Conservation (phyloP, 225 moss, liverwort and hornwort species). For the Antitrichia curtipendula region DNA sequence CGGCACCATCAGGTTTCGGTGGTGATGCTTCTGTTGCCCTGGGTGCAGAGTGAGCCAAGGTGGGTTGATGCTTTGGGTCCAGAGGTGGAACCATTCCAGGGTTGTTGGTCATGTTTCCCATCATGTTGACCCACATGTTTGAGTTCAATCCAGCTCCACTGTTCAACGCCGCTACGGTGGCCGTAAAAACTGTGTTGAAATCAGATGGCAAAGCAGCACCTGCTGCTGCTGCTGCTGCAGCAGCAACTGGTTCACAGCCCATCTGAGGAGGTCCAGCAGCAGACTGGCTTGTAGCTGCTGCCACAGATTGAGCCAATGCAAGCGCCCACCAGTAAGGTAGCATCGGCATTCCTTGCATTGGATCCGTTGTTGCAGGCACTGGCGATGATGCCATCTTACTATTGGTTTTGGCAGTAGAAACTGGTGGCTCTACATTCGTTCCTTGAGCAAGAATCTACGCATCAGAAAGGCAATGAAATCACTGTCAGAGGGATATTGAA, state of each 20-base stretch:
- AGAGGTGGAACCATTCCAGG: neutral
- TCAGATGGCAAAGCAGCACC: slow-evolving; percentile 4
- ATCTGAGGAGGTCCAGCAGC: neutral
- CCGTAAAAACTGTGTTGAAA: slow-evolving; percentile 16
- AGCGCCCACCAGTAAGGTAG: slow-evolving; percentile 45
- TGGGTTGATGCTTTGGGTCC: neutral
- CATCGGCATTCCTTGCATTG: slow-evolving; percentile 16
- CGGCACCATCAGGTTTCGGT: neutral
- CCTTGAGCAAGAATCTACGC: slow-evolving; percentile 19
- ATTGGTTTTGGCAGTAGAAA: neutral
- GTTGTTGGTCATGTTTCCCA: slow-evolving; percentile 5
- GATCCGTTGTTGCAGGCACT: neutral
- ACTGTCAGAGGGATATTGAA: neutral
- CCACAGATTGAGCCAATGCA: slow-evolving; percentile 42
- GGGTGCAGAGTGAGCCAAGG: neutral
- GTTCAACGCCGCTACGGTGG: slow-evolving; percentile 27
- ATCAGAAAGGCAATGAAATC: neutral
- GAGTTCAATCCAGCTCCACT: slow-evolving; percentile 23
- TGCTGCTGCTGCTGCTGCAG: neutral
- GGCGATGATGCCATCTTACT: neutral
- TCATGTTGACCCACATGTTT: slow-evolving; percentile 21
- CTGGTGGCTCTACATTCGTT: neutral
- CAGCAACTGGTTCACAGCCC: neutral
- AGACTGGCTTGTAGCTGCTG: slow-evolving; percentile 22
- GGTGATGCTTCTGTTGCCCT: neutral